Percentiles rank a stretch among this genome's conserved stretches.
phyloP scores from a whole-genome alignment of 768 basidiomycete genomes.

The Scleroderma citrinum region DNA sequence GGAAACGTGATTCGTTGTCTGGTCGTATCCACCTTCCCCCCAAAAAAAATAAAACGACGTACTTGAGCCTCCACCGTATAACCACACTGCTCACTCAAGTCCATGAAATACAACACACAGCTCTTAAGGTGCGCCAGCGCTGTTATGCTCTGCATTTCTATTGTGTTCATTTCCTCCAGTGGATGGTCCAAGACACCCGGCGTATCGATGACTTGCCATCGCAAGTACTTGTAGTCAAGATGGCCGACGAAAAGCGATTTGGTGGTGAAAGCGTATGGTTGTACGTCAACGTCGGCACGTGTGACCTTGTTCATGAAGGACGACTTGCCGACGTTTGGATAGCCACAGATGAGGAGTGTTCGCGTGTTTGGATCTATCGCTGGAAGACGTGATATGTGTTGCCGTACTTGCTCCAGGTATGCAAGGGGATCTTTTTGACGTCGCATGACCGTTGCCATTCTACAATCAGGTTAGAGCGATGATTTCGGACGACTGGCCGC shows the following conservation, averaged over 20 bases:
- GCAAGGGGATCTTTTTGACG: constrained; percentile 98
- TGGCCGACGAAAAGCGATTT: constrained; percentile 98
- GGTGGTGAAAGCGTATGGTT: constrained; percentile 99
- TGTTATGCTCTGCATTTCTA: constrained; percentile 99
- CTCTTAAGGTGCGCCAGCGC: constrained; percentile 94
- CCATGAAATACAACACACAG: constrained; percentile 98
- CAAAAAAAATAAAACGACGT: constrained; percentile 16
- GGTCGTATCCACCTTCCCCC: constrained; percentile 1
- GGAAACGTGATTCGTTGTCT: background rate
- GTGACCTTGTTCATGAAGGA: constrained; percentile 99
- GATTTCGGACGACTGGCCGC: background rate
- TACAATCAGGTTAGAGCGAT: constrained; percentile 23
- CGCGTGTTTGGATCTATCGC: constrained; percentile 98
- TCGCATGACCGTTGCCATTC: constrained; percentile 98
- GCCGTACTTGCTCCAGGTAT: constrained; percentile 97
- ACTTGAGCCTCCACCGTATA: constrained; percentile 97
- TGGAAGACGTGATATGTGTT: constrained; percentile 97
- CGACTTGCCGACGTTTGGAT: constrained; percentile 99
- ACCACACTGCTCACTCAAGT: constrained; percentile 96
- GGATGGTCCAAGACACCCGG: constrained; percentile 98
- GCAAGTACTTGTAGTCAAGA: constrained; percentile 96
- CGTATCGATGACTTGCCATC: constrained; percentile 99
- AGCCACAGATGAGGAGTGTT: constrained; percentile 95
- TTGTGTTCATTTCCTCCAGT: constrained; percentile 99
- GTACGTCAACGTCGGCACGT: constrained; percentile 97